Evolutionary conservation across 2,329 filamentous ascomycete genomes (phyloP), one percentile per base, ranked within the genome.

Genomic region (Fusarium pilosicola): DNA sequence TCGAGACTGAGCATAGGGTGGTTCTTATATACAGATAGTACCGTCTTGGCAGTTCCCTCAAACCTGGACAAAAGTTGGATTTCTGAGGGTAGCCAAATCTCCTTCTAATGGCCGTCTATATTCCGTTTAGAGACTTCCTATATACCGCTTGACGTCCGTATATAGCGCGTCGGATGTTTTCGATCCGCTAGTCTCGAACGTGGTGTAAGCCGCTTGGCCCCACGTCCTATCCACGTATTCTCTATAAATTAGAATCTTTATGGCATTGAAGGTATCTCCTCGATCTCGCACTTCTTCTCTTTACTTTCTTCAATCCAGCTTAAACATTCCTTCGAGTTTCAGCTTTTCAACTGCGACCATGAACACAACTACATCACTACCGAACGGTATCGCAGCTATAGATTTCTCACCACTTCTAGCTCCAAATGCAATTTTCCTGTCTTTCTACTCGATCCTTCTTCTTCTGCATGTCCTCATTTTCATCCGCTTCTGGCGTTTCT

Each of bases 271-370:
- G 5, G 17, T 17, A 6, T 8, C 7, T 17, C 3, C 11, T 30
- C 10, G 5, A 8, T 12, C 6, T 22, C 9, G 5, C 17, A 6
- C 14, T 17, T 6, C 6, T 22, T 30, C 45, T n/a, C 7, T 0
- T 22, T 30, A 5, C 6, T 24, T 30, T 30, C 12, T 20, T 22
- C 22, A 3, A 12, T 20, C 18, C 5, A 20, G 8, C 18, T 20
- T 7, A 9, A 48, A 17, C 20, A 9, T n/a, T 30, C 20, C 4
- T 49, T 17, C 20, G 3, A 9, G 7, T 30, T 9, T 30, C 26
- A 30, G 3, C 1, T 17, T 30, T 7, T 1, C 1, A 6, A 28
- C 7, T n/a, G 4, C 3, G 7, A 0, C 45, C 20, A 49, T 51
- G 34, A 52, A 52, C 44, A 10, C 56, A 59, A 52, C 34, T 28